phyloP scores from a whole-genome alignment of 2,329 filamentous ascomycete species.

The Fusarium armeniacum region DNA sequence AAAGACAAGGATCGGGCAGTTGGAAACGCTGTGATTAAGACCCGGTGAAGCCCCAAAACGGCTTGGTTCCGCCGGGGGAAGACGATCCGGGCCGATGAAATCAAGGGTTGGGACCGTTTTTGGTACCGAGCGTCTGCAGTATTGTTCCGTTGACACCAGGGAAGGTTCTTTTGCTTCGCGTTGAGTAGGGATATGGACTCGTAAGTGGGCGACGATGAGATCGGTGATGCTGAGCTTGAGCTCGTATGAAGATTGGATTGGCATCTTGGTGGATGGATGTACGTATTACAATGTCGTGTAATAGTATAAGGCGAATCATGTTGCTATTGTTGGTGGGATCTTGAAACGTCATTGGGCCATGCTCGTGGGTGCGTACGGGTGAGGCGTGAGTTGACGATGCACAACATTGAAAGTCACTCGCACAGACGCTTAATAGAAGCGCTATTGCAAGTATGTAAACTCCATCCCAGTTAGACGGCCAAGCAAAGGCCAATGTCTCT shows the following conservation, averaged over 20 bases:
- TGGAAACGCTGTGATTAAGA: constrained; percentile 16
- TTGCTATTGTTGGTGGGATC: background rate
- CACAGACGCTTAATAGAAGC: constrained; percentile 40
- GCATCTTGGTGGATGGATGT: background rate
- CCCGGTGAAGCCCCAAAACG: constrained; percentile 35
- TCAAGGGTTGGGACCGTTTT: constrained; percentile 45
- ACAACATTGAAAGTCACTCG: constrained; percentile 39
- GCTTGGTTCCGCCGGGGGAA: constrained; percentile 47
- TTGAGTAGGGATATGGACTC: constrained; percentile 29
- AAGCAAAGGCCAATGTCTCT: constrained; percentile 1
- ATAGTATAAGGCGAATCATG: background rate
- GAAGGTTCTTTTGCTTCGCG: constrained; percentile 41
- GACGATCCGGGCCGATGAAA: constrained; percentile 50
- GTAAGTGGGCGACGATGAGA: constrained; percentile 12
- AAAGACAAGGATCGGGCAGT: constrained; percentile 26
- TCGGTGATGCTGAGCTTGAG: constrained; percentile 29
- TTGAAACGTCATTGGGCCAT: constrained; percentile 20
- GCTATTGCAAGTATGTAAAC: constrained; percentile 22
- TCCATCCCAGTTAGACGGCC: background rate
- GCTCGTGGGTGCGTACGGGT: constrained; percentile 42
- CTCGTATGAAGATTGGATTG: background rate
- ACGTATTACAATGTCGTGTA: constrained; percentile 5
- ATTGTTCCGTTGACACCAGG: constrained; percentile 33
- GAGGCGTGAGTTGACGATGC: constrained; percentile 43
- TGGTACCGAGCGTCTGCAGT: constrained; percentile 40